Base-by-base conservation (phyloP, 2,329 filamentous ascomycete genomes). In the Cladorrhinum sp. region DNA sequence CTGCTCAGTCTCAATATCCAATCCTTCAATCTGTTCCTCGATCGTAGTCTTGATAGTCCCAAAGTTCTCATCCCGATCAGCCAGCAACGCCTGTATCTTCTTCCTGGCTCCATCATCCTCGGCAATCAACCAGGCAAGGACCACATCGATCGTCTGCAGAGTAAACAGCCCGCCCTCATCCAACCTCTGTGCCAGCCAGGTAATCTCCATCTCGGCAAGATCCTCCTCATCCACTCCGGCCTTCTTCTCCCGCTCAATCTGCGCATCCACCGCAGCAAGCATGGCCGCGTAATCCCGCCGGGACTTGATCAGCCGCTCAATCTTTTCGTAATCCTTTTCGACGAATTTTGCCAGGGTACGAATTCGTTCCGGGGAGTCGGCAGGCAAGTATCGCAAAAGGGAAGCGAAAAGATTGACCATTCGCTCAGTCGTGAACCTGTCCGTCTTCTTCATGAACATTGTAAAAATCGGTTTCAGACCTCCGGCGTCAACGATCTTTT, bases 281-380 rank as follows among this genome's bases (percentile, higher is more conserved):
- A 84, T 82, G 0, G 81, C 77, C 0, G 83, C 82, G 71, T 92
- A 96, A 12, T 90, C 88, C 53, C 85, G 78, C 46, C 93, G 84
- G 53, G 97, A 74, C 62, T 82, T 80, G 36, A 96, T 73, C 3
- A 98, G 79, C 71, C 87, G 91, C 5, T 72, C 77, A 39, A 92
- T 85, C 79, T 98, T 98, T 67, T 88, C 91, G 72, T 96, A 96
- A 66, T 96, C 87, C 72, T 92, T 96, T 74, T 99, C 95, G 18
- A 96, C 89, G 69, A 98, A 98, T 71, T 99, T 99, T 53, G 93
- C 94, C 3, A 98, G 82, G 0, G 89, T 84, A 3, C 95, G 86
- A 67, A 98, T 96, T 5, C 95, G 85, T 30, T 87, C 82, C 0
- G 91, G 81, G 1, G 91, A 92, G 30, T 91, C 86, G 16, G 86